Conservation (phyloP, 2,329 filamentous ascomycete genomes). For the Talaromyces sp. region DNA sequence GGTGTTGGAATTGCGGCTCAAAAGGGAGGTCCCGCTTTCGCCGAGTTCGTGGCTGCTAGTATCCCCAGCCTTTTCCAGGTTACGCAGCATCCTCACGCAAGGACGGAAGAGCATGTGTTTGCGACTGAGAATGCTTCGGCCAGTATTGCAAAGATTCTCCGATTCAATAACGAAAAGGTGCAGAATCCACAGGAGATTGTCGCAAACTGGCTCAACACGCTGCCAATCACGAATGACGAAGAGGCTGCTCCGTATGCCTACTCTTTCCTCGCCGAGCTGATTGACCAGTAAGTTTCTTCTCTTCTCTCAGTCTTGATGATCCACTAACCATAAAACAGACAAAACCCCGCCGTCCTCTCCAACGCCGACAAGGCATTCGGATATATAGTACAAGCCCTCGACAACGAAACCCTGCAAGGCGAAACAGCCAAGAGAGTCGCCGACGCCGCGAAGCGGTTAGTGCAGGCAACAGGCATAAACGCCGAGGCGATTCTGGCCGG, state of each 20-base stretch:
- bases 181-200: conserved; percentile 70
- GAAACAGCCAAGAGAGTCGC: conserved; percentile 74
- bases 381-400: conserved; percentile 79
- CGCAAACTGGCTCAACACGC: conserved; percentile 80
- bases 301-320: not conserved
- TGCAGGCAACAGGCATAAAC: conserved; percentile 68
- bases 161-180: conserved; percentile 77
- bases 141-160: conserved; percentile 92
- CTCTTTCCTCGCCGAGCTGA: conserved; percentile 81
- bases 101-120: conserved; percentile 89
- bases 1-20: conserved; percentile 94
- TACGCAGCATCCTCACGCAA: conserved; percentile 71
- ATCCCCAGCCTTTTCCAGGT: conserved; percentile 80
- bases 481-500: conserved; percentile 68
- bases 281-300: conserved; percentile 72
- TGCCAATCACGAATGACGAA: conserved; percentile 91
- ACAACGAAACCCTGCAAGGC: conserved; percentile 83
- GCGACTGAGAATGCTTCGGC: conserved; percentile 97
- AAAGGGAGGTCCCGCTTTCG: conserved; percentile 81
- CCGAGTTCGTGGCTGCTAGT: conserved; percentile 75
- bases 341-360: conserved; percentile 73
- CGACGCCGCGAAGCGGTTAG: conserved; percentile 68
- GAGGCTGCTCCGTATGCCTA: conserved; percentile 97
- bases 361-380: conserved; percentile 79
- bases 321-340: conserved; percentile 49